Evolutionary conservation across 306 rosid genomes (phyloP).

Genomic region (Prunus padus): DNA sequence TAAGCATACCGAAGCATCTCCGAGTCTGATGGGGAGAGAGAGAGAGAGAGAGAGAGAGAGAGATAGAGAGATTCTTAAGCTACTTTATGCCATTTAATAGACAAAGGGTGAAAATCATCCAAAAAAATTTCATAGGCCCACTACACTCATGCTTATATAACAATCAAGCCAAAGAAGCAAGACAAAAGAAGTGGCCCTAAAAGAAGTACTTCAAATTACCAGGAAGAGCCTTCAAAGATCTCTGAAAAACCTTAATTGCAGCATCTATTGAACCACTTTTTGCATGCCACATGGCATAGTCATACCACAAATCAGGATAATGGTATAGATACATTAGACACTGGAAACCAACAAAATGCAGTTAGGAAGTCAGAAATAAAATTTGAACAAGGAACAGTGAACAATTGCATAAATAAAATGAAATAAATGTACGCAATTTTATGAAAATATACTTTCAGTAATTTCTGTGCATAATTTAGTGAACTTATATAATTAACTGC

Average conservation of each 20-base stretch:
- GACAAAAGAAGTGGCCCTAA: constrained; percentile 17
- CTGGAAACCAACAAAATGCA: constrained; percentile 49
- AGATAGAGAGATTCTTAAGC: not conserved
- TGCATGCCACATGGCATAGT: constrained; percentile 96
- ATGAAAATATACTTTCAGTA: not conserved
- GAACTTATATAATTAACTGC: not conserved
- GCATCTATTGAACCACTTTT: constrained; percentile 85
- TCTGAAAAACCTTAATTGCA: constrained; percentile 94
- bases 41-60: not conserved
- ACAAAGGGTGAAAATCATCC: not conserved
- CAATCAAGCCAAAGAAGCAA: constrained; percentile 9
- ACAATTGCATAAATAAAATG: constrained; percentile 1
- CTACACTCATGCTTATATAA: not conserved
- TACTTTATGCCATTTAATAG: constrained; percentile 2
- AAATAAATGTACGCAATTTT: not conserved
- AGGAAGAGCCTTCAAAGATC: constrained; percentile 94
- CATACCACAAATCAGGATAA: constrained; percentile 95
- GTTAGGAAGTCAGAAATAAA: constrained; percentile 24
- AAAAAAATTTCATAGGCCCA: not conserved
- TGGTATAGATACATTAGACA: constrained; percentile 95
- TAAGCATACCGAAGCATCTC: constrained; percentile 91
- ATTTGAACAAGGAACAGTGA: constrained; percentile 1
- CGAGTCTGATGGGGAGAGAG: constrained; percentile 47
- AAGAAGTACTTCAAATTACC: constrained; percentile 42
- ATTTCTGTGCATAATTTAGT: not conserved